Evolutionary conservation across 805 yeast genomes (phyloP).

Genomic region (Yarrowia sp.): DNA sequence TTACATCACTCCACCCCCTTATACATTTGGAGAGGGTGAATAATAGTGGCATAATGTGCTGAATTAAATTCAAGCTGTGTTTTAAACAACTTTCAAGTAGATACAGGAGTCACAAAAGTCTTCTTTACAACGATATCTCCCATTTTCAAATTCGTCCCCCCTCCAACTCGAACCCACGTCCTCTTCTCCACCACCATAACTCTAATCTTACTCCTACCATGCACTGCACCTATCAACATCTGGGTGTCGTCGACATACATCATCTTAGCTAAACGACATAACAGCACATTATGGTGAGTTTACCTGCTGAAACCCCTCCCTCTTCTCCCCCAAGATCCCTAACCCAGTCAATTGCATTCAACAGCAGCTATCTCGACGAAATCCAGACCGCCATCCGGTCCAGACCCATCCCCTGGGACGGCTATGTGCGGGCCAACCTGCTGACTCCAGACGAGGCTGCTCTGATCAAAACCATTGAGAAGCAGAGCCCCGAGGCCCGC

Average conservation of each 20-base stretch:
- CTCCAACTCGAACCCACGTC: conserved; percentile 8
- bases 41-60: too few species aligned
- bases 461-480: conserved; percentile 61
- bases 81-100: too few species aligned
- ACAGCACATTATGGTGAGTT: conserved; percentile 20
- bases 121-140: too few species aligned
- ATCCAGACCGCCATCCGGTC: conserved; percentile 66
- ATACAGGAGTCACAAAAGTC: too few species aligned
- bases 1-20: too few species aligned
- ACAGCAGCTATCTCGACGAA: conserved; percentile 49
- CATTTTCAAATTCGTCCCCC: background rate
- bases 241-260: conserved; percentile 29
- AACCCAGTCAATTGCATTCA: conserved; percentile 40
- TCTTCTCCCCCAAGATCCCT: background rate
- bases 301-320: too few species aligned
- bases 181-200: background rate
- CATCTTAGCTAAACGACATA: background rate
- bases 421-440: conserved; percentile 75
- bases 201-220: conserved; percentile 19
- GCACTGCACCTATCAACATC: conserved; percentile 7
- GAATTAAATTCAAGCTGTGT: too few species aligned
- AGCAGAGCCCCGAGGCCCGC: conserved; percentile 51
- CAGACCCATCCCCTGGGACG: conserved; percentile 91
- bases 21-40: too few species aligned
- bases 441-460: conserved; percentile 73